Evolutionary conservation across 805 yeast species (phyloP), one percentile per base, ranked within the genome.

Genomic region (Ascoidea tarda): DNA sequence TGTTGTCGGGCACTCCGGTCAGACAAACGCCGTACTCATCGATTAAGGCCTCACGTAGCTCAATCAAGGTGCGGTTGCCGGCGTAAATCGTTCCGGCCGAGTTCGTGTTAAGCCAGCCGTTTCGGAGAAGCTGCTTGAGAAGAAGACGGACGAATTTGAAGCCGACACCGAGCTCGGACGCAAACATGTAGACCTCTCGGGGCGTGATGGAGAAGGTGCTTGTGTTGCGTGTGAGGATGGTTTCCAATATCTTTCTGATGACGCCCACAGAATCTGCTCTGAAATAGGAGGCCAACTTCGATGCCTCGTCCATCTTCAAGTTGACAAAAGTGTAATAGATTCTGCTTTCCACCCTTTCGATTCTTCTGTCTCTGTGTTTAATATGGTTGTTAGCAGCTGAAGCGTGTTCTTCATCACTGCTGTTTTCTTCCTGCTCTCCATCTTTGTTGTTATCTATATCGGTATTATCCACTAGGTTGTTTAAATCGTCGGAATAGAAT

Each of bases 251-350:
- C 12, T 14, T 16, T 6, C 48, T 47, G 6, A 56, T 49, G 16
- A 52, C 55, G n/a, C 48, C 33, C 28, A 56, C 48, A 14, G 51
- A 53, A 12, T 54, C 57, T 5, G 58, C 52, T n/a, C 16, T 38
- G 32, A 46, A 54, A 14, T 53, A 46, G 1, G 58, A 54, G 16
- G 47, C 33, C 6, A 54, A 10, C 28, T 54, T 54, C 2, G 55
- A 49, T 12, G 52, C 48, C 31, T 42, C 46, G 33, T 56, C 58
- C 14, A 33, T 52, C 16, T 42, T 8, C 31, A 42, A n/a, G 45
- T 56, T 56, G 14, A 56, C 47, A 45, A 49, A 56, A 0, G 52
- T 31, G 38, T 54, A 56, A 46, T 50, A 56, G 28, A 55, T 53
- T 6, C 2, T 38, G 14, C 12, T 6, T 31, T 32, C 50, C 5